Conservation (phyloP, 1,284 basidiomycete genomes). For the Moesziomyces sp. region DNA sequence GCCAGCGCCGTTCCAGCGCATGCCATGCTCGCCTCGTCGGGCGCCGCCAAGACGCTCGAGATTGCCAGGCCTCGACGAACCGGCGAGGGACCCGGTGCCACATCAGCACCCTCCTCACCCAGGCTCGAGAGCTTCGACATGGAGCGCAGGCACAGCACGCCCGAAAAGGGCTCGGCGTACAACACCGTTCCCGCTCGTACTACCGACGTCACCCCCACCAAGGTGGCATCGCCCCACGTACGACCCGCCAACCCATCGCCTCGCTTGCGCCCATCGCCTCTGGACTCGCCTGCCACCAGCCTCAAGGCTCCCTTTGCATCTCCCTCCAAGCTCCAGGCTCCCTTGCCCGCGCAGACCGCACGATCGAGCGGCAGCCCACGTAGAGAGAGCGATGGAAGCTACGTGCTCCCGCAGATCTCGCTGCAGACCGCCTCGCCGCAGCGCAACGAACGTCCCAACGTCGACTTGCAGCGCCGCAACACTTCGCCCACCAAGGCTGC, state of each 20-base stretch:
- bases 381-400: constrained; percentile 13
- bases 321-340: constrained; percentile 20
- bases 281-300: constrained; percentile 30
- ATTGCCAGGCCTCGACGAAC: constrained; percentile 44
- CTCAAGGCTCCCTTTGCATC: constrained; percentile 17
- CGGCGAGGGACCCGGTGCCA: constrained; percentile 10
- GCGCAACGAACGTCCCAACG: constrained; percentile 24
- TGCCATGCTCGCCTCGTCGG: constrained; percentile 23
- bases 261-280: constrained; percentile 25
- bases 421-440: constrained; percentile 41
- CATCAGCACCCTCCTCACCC: constrained; percentile 34
- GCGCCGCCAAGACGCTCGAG: constrained; percentile 31
- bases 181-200: constrained; percentile 24
- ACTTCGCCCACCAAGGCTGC: constrained; percentile 41
- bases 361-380: constrained; percentile 18
- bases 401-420: constrained; percentile 37
- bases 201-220: constrained; percentile 22
- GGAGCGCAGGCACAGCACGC: constrained; percentile 46
- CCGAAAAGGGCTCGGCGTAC: constrained; percentile 36
- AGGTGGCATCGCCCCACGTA: constrained; percentile 25
- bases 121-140: constrained; percentile 37
- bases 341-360: constrained; percentile 9
- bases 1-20: constrained; percentile 29
- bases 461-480: constrained; percentile 44
- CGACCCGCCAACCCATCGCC: constrained; percentile 42